These are phyloP conservation scores for Galeopsis tetrahit DNA, from an alignment of 257 asterid genomes.

Conservation along the genomic window DNA sequence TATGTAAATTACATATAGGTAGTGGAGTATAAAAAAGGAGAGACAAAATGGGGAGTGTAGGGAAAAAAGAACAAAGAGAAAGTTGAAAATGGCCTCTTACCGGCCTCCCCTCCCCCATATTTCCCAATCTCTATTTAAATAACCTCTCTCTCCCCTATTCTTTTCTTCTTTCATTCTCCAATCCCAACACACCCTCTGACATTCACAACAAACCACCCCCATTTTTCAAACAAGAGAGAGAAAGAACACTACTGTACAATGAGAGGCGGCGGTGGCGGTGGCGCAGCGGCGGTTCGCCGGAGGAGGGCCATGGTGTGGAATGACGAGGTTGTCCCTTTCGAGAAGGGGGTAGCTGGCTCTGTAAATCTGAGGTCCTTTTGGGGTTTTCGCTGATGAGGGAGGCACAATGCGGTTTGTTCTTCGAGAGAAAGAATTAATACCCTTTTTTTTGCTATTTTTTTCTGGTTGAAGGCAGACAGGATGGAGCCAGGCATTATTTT, in stretches of 20 bases:
- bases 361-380: conserved; percentile 48
- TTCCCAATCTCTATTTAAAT: conserved; percentile 32
- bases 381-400: conserved; percentile 49
- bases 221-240: conserved; percentile 2
- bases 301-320: conserved; percentile 37
- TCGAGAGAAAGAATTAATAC: not conserved
- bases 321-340: conserved; percentile 48
- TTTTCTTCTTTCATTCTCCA: conserved; percentile 37
- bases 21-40: conserved; percentile 30
- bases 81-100: conserved; percentile 75
- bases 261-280: conserved; percentile 24
- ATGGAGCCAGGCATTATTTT: conserved; percentile 80
- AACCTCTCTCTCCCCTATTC: conserved; percentile 1
- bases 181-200: conserved; percentile 46
- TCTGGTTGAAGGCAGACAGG: conserved; percentile 84
- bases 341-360: conserved; percentile 45
- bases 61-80: conserved; percentile 52
- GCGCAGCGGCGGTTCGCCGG: conserved; percentile 18
- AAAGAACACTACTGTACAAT: not conserved
- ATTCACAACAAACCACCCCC: conserved; percentile 37
- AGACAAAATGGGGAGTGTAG: conserved; percentile 41
- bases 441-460: conserved; percentile 39
- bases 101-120: conserved; percentile 48
- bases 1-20: not conserved
- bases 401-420: conserved; percentile 46